These are phyloP conservation scores for Ceriops decandra DNA, from an alignment of 345 rosid genomes.

Conservation along the genomic window DNA sequence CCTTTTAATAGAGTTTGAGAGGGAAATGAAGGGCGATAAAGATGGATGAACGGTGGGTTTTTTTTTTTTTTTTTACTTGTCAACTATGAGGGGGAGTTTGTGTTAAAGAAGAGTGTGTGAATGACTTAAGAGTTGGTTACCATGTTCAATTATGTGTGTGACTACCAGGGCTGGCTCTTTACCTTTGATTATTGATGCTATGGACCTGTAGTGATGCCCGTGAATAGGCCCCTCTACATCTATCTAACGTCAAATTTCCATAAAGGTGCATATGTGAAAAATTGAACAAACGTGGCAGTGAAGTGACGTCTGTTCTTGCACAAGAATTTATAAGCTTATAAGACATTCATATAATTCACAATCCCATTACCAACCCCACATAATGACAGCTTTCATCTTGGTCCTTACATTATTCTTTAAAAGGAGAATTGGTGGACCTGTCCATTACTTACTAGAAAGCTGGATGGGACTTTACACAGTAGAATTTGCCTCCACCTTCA, in stretches of 20 bases:
- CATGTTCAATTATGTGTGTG: background rate
- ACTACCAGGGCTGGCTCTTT: background rate
- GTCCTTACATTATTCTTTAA: too few relatives aligned
- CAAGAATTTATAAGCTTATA: constrained; percentile 4
- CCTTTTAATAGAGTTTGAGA: background rate
- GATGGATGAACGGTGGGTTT: too few relatives aligned
- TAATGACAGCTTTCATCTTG: background rate
- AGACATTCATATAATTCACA: constrained; percentile 1
- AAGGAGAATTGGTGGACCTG: too few relatives aligned
- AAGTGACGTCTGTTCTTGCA: constrained; percentile 9
- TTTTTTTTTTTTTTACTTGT: background rate
- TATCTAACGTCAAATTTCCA: background rate
- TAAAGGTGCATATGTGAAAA: background rate
- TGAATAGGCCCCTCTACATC: constrained; percentile 15
- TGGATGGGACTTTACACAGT: too few relatives aligned
- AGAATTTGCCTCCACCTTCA: too few relatives aligned
- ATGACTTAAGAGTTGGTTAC: constrained; percentile 18
- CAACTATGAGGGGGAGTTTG: constrained; percentile 9
- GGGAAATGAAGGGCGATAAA: background rate
- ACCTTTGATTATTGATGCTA: constrained; percentile 17
- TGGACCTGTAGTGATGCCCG: constrained; percentile 27
- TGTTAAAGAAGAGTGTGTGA: constrained; percentile 27
- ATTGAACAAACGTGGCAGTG: background rate
- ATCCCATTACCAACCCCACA: constrained; percentile 13
- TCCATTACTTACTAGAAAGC: too few relatives aligned